These are phyloP conservation scores for Plenodomus tracheiphilus DNA, from an alignment of 2,329 filamentous ascomycete species.

Conservation along the genomic window DNA sequence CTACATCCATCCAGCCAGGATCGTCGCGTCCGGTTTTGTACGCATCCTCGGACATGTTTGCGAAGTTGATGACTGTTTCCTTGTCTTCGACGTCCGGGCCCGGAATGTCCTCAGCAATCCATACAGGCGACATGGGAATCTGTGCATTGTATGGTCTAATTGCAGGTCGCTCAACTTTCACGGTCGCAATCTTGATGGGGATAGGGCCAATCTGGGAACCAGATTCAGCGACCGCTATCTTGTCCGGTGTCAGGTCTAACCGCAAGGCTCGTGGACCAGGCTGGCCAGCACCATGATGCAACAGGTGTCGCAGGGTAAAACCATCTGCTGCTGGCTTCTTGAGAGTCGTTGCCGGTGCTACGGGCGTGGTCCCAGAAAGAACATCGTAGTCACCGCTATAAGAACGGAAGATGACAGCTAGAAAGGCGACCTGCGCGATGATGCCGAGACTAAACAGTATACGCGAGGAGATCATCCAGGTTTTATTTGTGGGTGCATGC, in stretches of 20 bases:
- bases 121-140: conserved; percentile 34
- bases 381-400: conserved; percentile 9
- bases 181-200: conserved; percentile 28
- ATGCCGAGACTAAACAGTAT: conserved; percentile 16
- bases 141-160: conserved; percentile 22
- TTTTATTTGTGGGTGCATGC: conserved; percentile 12
- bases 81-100: conserved; percentile 41
- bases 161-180: conserved; percentile 36
- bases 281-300: conserved; percentile 41
- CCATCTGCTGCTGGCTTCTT: conserved; percentile 9
- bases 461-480: conserved; percentile 16
- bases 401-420: conserved; percentile 18
- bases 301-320: conserved; percentile 35
- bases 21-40: conserved; percentile 40
- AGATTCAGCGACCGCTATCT: conserved; percentile 24
- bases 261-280: conserved; percentile 37
- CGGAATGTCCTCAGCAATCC: conserved; percentile 32
- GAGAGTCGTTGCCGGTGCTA: conserved; percentile 6
- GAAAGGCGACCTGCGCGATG: conserved; percentile 27
- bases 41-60: conserved; percentile 43
- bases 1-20: conserved; percentile 41
- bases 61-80: conserved; percentile 38
- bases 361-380: conserved; percentile 8
- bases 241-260: conserved; percentile 34
- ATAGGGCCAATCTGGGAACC: conserved; percentile 34